A percentile compares a stretch with the other conserved stretches of the same genome.
Conservation (phyloP, 2,329 filamentous ascomycete genomes). For the Niveomyces coronatus region DNA sequence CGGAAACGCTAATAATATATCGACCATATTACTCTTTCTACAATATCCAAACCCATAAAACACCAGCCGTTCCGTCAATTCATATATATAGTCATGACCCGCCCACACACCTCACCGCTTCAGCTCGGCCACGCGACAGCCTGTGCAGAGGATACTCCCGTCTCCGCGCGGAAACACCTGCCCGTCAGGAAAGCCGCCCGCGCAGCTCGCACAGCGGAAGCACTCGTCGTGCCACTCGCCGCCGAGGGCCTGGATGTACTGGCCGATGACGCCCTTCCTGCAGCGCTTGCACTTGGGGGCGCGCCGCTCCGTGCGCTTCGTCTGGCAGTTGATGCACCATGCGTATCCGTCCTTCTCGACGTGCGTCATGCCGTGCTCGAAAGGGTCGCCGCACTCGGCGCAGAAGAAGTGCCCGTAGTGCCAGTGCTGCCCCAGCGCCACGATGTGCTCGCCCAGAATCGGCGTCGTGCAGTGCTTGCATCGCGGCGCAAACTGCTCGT, state of each 20-base stretch:
- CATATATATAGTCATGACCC: not conserved
- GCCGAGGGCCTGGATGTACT: slow-evolving; percentile 81
- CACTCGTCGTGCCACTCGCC: slow-evolving; percentile 90
- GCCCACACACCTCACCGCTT: slow-evolving; percentile 32
- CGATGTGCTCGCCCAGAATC: slow-evolving; percentile 88
- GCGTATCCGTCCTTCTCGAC: slow-evolving; percentile 96
- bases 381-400: slow-evolving; percentile 94
- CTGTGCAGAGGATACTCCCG: slow-evolving; percentile 47
- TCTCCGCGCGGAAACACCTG: slow-evolving; percentile 53
- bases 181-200: slow-evolving; percentile 51
- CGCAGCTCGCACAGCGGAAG: slow-evolving; percentile 66
- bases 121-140: slow-evolving; percentile 48
- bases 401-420: slow-evolving; percentile 98
- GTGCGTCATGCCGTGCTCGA: slow-evolving; percentile 58
- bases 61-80: no score
- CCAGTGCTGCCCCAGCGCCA: slow-evolving; percentile 92
- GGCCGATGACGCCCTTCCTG: slow-evolving; percentile 72
- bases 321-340: slow-evolving; percentile 92
- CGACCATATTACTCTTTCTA: no score
- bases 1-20: no score
- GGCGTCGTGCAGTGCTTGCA: slow-evolving; percentile 96
- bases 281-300: slow-evolving; percentile 84
- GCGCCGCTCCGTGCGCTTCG: slow-evolving; percentile 77
- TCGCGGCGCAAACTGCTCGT: slow-evolving; percentile 83
- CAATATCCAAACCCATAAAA: no score